Conservation (phyloP, 2,329 filamentous ascomycete species). For the Mariannaea elegans region DNA sequence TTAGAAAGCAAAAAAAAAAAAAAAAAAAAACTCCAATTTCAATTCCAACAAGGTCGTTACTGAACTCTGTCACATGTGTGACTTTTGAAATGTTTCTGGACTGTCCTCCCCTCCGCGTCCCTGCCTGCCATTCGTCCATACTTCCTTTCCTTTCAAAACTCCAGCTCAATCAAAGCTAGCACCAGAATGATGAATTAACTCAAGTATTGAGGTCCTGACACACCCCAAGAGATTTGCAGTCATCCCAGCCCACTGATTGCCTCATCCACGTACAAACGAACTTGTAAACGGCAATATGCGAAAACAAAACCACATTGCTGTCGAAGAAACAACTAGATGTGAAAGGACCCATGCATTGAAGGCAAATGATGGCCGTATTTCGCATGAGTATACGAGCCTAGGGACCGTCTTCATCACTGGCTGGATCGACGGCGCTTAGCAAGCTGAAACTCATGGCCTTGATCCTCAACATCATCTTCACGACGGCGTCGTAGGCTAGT, state of each 20-base stretch:
- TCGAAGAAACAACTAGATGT: too few species aligned
- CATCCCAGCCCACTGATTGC: too few species aligned
- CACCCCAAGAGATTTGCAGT: not conserved
- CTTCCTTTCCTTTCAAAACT: not conserved
- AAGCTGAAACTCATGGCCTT: constrained; percentile 27
- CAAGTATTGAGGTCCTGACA: not conserved
- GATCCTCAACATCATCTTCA: constrained; percentile 29
- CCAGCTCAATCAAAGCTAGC: not conserved
- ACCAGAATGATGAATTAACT: not conserved
- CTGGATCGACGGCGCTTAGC: constrained; percentile 38
- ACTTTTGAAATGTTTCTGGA: too few species aligned
- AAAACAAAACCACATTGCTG: too few species aligned
- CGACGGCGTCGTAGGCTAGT: constrained; percentile 27
- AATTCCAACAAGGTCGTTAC: constrained; percentile 1
- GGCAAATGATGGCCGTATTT: not conserved
- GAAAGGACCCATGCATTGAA: not conserved
- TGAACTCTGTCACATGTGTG: not conserved
- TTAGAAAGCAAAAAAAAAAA: not conserved
- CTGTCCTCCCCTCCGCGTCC: not conserved
- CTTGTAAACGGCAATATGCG: too few species aligned
- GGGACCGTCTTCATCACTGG: constrained; percentile 15
- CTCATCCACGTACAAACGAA: too few species aligned
- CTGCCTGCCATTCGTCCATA: not conserved
- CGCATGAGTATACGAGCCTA: too few species aligned
- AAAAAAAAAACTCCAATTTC: not conserved